Percentiles rank a stretch among this genome's conserved stretches.
Evolutionary conservation across 2,329 filamentous ascomycete genomes (phyloP).

Genomic region (Alternaria sp.): DNA sequence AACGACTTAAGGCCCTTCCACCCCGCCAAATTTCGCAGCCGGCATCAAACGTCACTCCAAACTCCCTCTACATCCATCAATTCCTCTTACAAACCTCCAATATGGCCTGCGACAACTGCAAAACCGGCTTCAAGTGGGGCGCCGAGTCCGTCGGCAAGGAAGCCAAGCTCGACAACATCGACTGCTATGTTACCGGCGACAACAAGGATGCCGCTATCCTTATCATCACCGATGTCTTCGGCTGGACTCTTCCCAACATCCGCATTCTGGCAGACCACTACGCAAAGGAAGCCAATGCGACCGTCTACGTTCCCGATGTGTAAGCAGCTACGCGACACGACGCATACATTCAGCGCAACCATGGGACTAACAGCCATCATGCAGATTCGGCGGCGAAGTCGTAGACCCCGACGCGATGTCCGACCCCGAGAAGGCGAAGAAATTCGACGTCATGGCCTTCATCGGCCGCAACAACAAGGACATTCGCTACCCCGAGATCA

Average conservation of each 20-base stretch:
- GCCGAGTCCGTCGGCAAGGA: slow-evolving; percentile 49
- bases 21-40: slow-evolving; percentile 1
- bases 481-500: slow-evolving; percentile 49
- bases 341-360: background rate
- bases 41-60: background rate
- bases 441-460: slow-evolving; percentile 52
- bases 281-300: slow-evolving; percentile 54
- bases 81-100: background rate
- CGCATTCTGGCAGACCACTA: slow-evolving; percentile 57
- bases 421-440: slow-evolving; percentile 36
- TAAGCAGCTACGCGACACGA: slow-evolving; percentile 15
- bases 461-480: slow-evolving; percentile 47
- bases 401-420: slow-evolving; percentile 33
- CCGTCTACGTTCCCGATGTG: slow-evolving; percentile 56
- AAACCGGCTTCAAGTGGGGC: slow-evolving; percentile 50
- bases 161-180: slow-evolving; percentile 45
- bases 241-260: slow-evolving; percentile 56
- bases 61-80: background rate
- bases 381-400: slow-evolving; percentile 43
- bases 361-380: background rate
- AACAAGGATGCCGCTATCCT: slow-evolving; percentile 55
- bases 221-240: slow-evolving; percentile 54
- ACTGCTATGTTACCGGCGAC: slow-evolving; percentile 54
- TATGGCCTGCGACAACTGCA: slow-evolving; percentile 46
- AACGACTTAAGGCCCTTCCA: background rate